These are phyloP conservation scores for Prunus padus DNA, from an alignment of 306 rosid species.

Conservation along the genomic window DNA sequence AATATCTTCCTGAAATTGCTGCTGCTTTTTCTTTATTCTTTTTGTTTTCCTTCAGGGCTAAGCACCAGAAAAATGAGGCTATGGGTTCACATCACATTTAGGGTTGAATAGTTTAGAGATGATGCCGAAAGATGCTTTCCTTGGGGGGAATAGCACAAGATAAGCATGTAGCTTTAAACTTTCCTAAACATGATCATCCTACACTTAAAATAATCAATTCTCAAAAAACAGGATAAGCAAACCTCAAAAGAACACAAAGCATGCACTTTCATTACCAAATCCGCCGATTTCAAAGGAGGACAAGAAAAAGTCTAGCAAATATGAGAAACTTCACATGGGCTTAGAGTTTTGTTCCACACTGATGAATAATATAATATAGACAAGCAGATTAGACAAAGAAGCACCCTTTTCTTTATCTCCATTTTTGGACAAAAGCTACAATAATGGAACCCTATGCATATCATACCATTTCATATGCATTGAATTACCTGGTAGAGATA, in stretches of 20 bases:
- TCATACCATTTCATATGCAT: neutral
- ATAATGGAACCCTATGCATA: neutral
- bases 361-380: neutral
- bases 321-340: neutral
- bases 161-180: neutral
- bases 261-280: conserved; percentile 3
- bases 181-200: neutral
- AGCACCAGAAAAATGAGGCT: neutral
- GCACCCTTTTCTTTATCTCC: neutral
- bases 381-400: neutral
- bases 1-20: neutral
- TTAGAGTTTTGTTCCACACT: neutral
- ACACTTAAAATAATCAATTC: neutral
- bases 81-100: neutral
- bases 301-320: neutral
- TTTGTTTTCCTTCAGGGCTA: neutral
- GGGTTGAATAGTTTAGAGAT: neutral
- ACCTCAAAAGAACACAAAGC: neutral
- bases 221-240: neutral
- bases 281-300: neutral
- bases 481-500: neutral
- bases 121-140: conserved; percentile 19
- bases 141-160: conserved; percentile 9
- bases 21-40: neutral
- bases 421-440: neutral